These are phyloP conservation scores for Ceratobasidium theobromae DNA, from an alignment of 1,284 basidiomycete species.

Conservation along the genomic window DNA sequence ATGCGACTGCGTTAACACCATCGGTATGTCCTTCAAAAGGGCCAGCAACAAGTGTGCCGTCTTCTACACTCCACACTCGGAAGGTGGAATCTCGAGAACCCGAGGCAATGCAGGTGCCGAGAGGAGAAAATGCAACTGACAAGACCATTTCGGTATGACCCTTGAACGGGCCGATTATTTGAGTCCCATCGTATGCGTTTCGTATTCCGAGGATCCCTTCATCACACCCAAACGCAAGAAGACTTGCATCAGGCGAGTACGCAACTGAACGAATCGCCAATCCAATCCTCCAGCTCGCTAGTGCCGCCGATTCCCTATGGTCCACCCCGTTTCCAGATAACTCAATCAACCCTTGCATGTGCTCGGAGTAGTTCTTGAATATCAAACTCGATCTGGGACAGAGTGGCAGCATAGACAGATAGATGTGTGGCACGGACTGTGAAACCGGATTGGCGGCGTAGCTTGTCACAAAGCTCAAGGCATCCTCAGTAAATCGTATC, in stretches of 20 bases:
- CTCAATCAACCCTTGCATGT: neutral
- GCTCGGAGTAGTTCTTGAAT: neutral
- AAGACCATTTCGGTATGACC: neutral
- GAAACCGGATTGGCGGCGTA: neutral
- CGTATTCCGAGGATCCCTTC: slow-evolving; percentile 3
- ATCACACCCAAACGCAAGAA: neutral
- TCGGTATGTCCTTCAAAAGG: no score
- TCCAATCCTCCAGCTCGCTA: neutral
- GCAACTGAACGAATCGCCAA: neutral
- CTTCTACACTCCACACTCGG: no score
- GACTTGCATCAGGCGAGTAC: neutral
- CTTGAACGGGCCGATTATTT: neutral
- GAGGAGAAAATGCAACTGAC: neutral
- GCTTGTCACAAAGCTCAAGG: neutral
- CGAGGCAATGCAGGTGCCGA: no score
- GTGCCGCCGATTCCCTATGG: neutral
- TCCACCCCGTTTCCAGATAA: neutral
- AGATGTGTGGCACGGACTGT: neutral
- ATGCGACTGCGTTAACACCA: no score
- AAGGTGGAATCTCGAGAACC: no score
- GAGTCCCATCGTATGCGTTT: neutral
- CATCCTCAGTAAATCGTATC: neutral
- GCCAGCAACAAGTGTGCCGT: no score
- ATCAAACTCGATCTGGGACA: neutral
- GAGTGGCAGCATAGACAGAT: neutral